These are phyloP conservation scores for Monosporascus sp. DNA, from an alignment of 2,329 filamentous ascomycete species.

Conservation along the genomic window DNA sequence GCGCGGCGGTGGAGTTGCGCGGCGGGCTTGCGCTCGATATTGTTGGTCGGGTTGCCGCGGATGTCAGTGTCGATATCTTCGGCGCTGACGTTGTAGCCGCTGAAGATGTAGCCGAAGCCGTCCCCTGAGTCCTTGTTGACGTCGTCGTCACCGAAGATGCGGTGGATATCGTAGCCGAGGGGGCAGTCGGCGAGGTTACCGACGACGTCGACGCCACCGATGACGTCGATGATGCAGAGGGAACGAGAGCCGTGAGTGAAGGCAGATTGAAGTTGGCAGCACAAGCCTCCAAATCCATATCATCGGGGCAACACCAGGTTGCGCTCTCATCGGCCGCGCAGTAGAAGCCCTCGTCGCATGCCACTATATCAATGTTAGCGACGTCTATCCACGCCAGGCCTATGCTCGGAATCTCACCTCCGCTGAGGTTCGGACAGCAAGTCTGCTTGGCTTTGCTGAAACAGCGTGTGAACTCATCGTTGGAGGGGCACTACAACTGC, in stretches of 20 bases:
- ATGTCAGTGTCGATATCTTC: no score
- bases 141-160: not conserved
- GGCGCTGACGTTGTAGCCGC: no score
- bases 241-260: conserved; percentile 25
- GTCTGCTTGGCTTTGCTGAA: conserved; percentile 48
- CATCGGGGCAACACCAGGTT: conserved; percentile 58
- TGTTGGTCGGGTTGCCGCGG: no score
- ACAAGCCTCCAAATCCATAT: conserved; percentile 48
- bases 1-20: not conserved
- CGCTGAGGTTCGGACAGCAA: conserved; percentile 53
- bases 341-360: conserved; percentile 57
- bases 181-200: conserved; percentile 4
- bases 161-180: conserved; percentile 5
- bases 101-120: not conserved
- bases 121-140: conserved; percentile 1
- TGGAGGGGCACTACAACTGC: conserved; percentile 17
- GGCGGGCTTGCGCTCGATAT: no score
- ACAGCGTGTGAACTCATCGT: conserved; percentile 50
- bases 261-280: conserved; percentile 44
- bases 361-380: conserved; percentile 37
- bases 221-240: conserved; percentile 41
- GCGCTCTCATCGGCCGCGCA: conserved; percentile 50
- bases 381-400: not conserved
- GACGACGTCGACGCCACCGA: conserved; percentile 24
- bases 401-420: conserved; percentile 42